Base-by-base conservation (phyloP, 164 flowering plant species). In the Annona cherimola region DNA sequence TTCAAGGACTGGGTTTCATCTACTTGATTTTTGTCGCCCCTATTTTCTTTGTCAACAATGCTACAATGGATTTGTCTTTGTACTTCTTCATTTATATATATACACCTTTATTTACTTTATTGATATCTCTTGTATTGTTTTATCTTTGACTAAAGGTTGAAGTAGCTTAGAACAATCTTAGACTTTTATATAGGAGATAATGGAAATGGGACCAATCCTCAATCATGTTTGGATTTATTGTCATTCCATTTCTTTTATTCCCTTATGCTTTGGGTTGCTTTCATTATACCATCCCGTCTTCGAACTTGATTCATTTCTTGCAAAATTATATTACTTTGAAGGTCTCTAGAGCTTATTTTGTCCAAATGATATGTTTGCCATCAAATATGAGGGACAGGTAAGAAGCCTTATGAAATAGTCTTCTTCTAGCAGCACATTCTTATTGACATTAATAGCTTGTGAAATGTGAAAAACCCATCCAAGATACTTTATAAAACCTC, bases 341-440 rank as follows among this genome's bases (percentile, higher is more conserved):
- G 98, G 97, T 95, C 44, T 91, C 99, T 70, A 97, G 97, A 66
- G 98, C 99, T 67, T 96, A 96, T 96, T 96, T 76, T 97, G 99
- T 66, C 99, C 98, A 75, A 91, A 89, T 87, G 88, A 83, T 45
- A 85, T 91, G 69, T 83, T 82, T 83, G 76, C 80, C 55, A 83
- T 90, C 68, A 76, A 78, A 62, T 78, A 88, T 68, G 86, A 81
- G 40, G 75, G 69, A 73, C 75, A 86, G 96, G 98, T 90, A 78
- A 46, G 14, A 5, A 11, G 1, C 57, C 42, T 35, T 19, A 39
- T 26, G 65, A 62, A 62, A 20, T 5, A 42, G 67, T 14, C 16
- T 61, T 16, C 43, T 12, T 11, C 8, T 35, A 43, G 42, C 1
- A 42, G n/a, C 18, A 18, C n/a, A 62, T 40, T 4, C 20, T 63